Evolutionary conservation across 441 rosid species (phyloP).

Genomic region (Geranium incanum): DNA sequence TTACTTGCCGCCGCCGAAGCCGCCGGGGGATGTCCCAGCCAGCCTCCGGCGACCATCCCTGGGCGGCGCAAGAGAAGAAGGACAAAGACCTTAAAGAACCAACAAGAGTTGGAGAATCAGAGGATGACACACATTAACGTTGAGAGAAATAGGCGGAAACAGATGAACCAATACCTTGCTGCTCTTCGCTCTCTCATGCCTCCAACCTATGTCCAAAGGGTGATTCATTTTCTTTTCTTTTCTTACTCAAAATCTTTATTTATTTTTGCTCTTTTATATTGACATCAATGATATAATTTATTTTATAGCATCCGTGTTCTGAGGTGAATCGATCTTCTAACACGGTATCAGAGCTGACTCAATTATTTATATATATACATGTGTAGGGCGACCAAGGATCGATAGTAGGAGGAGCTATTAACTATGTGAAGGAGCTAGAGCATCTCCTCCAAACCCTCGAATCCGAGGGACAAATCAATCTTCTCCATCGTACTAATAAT

Average conservation of each 20-base stretch:
- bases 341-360: too few relatives aligned
- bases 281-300: too few relatives aligned
- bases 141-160: constrained; percentile 23
- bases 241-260: too few relatives aligned
- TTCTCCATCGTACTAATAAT: too few relatives aligned
- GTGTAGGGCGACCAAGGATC: neutral
- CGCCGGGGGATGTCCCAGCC: neutral
- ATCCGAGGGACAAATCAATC: neutral
- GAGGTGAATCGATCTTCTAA: too few relatives aligned
- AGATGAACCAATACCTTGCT: constrained; percentile 25
- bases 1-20: too few relatives aligned
- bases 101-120: constrained; percentile 21
- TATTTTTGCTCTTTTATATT: too few relatives aligned
- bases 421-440: constrained; percentile 79
- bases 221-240: neutral
- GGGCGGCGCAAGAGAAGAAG: constrained; percentile 12
- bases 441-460: constrained; percentile 44
- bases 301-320: too few relatives aligned
- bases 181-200: constrained; percentile 22
- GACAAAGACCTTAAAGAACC: constrained; percentile 16
- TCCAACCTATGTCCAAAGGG: constrained; percentile 19
- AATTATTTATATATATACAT: too few relatives aligned
- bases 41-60: neutral
- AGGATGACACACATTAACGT: constrained; percentile 25
- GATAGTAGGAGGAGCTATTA: constrained; percentile 34